phyloP scores from a whole-genome alignment of 108 stramenopile species.

The Aurantiochytrium sp. region DNA sequence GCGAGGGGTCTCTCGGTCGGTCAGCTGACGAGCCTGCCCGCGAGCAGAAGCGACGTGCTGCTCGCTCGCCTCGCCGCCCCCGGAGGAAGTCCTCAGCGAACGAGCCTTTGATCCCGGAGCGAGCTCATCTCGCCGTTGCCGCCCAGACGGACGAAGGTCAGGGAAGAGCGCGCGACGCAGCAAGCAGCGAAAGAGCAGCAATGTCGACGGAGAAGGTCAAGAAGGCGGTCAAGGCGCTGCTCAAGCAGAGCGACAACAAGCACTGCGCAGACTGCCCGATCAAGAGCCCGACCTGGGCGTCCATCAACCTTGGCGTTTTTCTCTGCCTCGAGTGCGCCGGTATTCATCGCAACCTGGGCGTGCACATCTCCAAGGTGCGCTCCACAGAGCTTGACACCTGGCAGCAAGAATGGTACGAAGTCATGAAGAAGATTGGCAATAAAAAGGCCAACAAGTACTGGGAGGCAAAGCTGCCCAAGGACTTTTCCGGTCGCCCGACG shows the following conservation, averaged over 20 bases:
- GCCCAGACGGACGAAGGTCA: too few relatives aligned
- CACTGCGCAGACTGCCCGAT: slow-evolving; percentile 44
- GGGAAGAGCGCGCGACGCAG: too few relatives aligned
- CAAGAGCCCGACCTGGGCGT: slow-evolving; percentile 58
- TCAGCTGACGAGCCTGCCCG: too few relatives aligned
- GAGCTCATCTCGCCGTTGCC: too few relatives aligned
- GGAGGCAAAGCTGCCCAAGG: slow-evolving; percentile 8
- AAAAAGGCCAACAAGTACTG: neutral
- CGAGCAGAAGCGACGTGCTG: too few relatives aligned
- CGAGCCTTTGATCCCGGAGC: too few relatives aligned
- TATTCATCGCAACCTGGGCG: slow-evolving; percentile 91
- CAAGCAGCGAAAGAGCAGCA: too few relatives aligned
- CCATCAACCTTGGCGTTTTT: slow-evolving; percentile 70
- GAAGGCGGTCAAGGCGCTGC: neutral
- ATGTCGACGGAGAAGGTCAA: slow-evolving; percentile 6
- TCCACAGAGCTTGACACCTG: slow-evolving; percentile 45
- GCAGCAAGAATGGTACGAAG: slow-evolving; percentile 12
- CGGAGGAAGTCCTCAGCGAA: too few relatives aligned
- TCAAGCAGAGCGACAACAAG: slow-evolving; percentile 21
- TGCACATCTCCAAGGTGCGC: slow-evolving; percentile 88
- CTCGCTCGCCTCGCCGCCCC: too few relatives aligned
- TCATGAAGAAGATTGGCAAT: slow-evolving; percentile 18
- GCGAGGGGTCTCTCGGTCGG: too few relatives aligned
- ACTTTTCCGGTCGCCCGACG: neutral
- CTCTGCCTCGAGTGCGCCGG: slow-evolving; percentile 94